Conservation (phyloP, 1,284 basidiomycete genomes). For the Puccinia triticina region DNA sequence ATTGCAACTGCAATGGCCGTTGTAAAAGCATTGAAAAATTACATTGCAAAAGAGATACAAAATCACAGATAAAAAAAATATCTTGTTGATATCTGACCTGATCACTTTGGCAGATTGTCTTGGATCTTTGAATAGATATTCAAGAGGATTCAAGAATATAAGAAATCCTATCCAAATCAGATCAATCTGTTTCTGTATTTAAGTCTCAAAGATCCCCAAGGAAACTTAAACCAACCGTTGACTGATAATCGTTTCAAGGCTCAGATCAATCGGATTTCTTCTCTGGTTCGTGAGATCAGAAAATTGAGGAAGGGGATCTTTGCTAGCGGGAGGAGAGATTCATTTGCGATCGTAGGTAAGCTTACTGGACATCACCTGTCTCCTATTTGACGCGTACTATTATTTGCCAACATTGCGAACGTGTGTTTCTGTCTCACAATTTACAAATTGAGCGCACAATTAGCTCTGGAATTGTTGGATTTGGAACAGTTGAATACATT, state of each 20-base stretch:
- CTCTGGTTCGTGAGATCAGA: conserved; percentile 30
- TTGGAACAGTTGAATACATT: conserved; percentile 34
- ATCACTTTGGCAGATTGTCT: no score
- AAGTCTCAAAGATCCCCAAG: conserved; percentile 11
- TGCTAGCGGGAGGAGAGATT: conserved; percentile 36
- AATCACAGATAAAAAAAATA: no score
- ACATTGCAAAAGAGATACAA: no score
- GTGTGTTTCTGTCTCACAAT: conserved; percentile 12
- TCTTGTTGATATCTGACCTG: no score
- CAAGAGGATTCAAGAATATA: conserved; percentile 19
- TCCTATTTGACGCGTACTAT: not conserved
- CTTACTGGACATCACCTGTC: not conserved
- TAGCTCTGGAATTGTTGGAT: conserved; percentile 35
- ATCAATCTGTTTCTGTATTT: conserved; percentile 25
- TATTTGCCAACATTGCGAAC: not conserved
- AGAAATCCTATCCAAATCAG: conserved; percentile 25
- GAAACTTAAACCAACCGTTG: not conserved
- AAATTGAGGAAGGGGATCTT: conserved; percentile 46
- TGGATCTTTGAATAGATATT: conserved; percentile 28
- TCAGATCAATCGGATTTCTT: conserved; percentile 16
- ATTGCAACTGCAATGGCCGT: no score
- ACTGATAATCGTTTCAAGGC: not conserved
- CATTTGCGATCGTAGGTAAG: conserved; percentile 46
- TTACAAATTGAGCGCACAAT: conserved; percentile 45
- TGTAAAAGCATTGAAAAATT: no score